Conservation (phyloP, 257 asterid species). For the Solanum arcanum region DNA sequence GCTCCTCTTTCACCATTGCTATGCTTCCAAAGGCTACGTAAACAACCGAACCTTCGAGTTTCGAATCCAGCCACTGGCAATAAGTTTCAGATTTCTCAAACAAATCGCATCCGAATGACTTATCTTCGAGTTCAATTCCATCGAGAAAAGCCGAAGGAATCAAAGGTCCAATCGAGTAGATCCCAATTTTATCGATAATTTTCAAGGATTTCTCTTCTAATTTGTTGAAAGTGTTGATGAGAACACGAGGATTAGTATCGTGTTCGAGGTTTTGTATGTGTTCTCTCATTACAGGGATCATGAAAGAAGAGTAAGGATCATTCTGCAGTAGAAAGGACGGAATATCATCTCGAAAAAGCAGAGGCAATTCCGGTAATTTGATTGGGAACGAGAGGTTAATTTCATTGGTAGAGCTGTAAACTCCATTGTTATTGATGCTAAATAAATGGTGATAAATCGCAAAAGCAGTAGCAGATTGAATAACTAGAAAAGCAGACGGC, state of each 20-base stretch:
- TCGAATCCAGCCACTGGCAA: conserved; percentile 26
- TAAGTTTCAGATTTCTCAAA: conserved; percentile 20
- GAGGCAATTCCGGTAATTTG: conserved; percentile 37
- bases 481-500: conserved; percentile 50
- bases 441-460: conserved; percentile 40
- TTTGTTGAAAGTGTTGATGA: conserved; percentile 39
- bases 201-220: conserved; percentile 24
- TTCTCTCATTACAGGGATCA: conserved; percentile 18
- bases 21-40: conserved; percentile 62
- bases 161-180: conserved; percentile 37
- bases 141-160: conserved; percentile 31
- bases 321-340: conserved; percentile 34
- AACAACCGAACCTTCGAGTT: conserved; percentile 24
- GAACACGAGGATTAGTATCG: conserved; percentile 21
- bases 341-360: conserved; percentile 27
- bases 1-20: conserved; percentile 1
- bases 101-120: conserved; percentile 25
- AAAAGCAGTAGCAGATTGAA: conserved; percentile 54
- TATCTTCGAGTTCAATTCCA: conserved; percentile 8
- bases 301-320: background rate
- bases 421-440: conserved; percentile 26
- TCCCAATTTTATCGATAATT: background rate
- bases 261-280: conserved; percentile 27
- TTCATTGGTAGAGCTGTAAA: background rate
- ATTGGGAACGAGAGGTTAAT: conserved; percentile 2